These are phyloP conservation scores for Dryas integrifolia DNA, from an alignment of 331 rosid species.

Conservation along the genomic window DNA sequence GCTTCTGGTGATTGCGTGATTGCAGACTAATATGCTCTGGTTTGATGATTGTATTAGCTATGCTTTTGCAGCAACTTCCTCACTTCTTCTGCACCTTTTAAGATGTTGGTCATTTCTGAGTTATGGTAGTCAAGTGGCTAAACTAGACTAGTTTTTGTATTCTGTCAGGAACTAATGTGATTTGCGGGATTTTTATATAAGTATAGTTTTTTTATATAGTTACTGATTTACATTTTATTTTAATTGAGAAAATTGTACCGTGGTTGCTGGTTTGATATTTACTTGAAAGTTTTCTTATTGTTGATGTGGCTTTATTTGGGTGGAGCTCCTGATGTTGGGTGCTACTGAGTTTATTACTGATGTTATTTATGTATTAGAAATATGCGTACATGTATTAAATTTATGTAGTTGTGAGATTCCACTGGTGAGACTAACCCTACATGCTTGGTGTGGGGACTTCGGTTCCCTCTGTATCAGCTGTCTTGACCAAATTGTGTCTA, in stretches of 20 bases:
- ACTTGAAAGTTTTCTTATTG: background rate
- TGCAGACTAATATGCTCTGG: slow-evolving; percentile 80
- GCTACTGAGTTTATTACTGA: slow-evolving; percentile 1
- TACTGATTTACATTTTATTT: background rate
- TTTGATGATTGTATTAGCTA: slow-evolving; percentile 80
- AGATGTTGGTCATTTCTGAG: slow-evolving; percentile 33
- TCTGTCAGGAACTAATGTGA: slow-evolving; percentile 29
- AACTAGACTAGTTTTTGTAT: slow-evolving; percentile 38
- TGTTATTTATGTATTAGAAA: background rate
- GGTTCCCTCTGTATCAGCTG: background rate
- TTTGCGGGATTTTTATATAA: slow-evolving; percentile 9
- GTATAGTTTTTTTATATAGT: slow-evolving; percentile 10
- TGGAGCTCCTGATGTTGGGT: background rate
- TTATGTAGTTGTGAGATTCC: background rate
- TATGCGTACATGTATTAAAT: background rate
- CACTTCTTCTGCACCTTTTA: slow-evolving; percentile 36
- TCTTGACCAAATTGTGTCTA: background rate
- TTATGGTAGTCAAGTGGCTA: slow-evolving; percentile 30
- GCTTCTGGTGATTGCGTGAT: slow-evolving; percentile 96
- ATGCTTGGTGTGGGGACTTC: background rate
- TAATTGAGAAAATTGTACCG: background rate
- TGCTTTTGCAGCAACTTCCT: slow-evolving; percentile 59
- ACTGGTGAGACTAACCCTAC: background rate
- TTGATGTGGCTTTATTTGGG: background rate
- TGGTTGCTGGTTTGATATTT: background rate